Conservation (phyloP, 148 eudicot genomes). For the Diospyros lotus region DNA sequence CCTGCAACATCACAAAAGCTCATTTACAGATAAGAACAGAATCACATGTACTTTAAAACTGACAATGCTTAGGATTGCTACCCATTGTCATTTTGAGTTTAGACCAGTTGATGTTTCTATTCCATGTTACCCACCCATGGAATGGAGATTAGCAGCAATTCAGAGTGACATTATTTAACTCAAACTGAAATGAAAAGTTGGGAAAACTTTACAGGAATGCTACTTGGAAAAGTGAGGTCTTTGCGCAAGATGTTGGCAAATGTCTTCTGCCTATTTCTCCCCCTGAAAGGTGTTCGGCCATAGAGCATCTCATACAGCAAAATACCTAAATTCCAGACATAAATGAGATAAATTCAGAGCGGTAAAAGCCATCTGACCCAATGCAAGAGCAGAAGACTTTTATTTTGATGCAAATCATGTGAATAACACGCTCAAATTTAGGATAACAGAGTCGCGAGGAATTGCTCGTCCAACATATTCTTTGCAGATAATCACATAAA, state of each 20-base stretch:
- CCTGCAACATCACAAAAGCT: constrained; percentile 41
- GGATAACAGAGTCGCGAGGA: not conserved
- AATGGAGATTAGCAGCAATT: not conserved
- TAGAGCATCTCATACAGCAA: constrained; percentile 92
- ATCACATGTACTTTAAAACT: too few species aligned
- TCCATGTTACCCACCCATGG: not conserved
- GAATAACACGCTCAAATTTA: not conserved
- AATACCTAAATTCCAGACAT: constrained; percentile 47
- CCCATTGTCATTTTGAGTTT: too few species aligned
- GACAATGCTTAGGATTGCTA: too few species aligned
- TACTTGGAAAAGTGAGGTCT: constrained; percentile 95
- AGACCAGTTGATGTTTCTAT: not conserved
- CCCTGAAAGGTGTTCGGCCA: constrained; percentile 96
- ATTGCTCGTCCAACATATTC: not conserved
- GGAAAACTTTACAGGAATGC: constrained; percentile 63
- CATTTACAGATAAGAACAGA: too few species aligned
- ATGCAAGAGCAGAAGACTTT: not conserved
- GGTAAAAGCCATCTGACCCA: not conserved
- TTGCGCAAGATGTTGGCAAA: constrained; percentile 87
- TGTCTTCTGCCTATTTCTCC: constrained; percentile 91
- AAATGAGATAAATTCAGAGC: not conserved
- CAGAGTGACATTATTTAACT: not conserved
- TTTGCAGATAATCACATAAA: not conserved
- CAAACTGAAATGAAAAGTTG: not conserved
- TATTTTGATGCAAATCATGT: not conserved